Percentiles rank a stretch among this genome's conserved stretches.
phyloP scores from a whole-genome alignment of 345 rosid genomes.

The Eucalyptus pauciflora region DNA sequence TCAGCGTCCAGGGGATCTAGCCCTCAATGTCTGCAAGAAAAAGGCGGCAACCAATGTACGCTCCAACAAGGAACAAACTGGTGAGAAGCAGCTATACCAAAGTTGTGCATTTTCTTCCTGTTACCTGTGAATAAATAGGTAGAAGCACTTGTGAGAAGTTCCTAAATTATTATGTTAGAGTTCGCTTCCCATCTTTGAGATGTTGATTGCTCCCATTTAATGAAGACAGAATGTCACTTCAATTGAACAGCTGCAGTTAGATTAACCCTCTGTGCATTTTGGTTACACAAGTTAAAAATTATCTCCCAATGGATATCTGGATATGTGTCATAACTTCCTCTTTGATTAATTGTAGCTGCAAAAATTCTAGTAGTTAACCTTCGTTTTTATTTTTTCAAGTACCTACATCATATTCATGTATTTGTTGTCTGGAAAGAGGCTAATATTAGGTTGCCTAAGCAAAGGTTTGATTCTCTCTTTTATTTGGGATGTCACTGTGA shows the following conservation, averaged over 20 bases:
- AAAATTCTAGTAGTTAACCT: not conserved
- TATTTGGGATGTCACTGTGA: not conserved
- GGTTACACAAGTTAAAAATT: not conserved
- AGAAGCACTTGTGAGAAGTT: not conserved
- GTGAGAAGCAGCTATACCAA: slow-evolving; percentile 13
- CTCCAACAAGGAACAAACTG: slow-evolving; percentile 86
- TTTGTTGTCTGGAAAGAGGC: not conserved
- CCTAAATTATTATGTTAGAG: not conserved
- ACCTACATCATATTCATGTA: not conserved
- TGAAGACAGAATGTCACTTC: not conserved
- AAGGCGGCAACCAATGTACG: slow-evolving; percentile 92
- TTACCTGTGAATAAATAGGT: not conserved
- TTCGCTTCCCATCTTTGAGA: not conserved
- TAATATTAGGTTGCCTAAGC: not conserved
- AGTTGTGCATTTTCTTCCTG: not conserved
- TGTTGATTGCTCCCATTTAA: not conserved
- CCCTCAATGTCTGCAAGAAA: slow-evolving; percentile 87
- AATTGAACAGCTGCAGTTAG: not conserved
- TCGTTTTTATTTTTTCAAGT: not conserved
- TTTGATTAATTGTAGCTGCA: not conserved
- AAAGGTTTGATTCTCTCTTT: not conserved
- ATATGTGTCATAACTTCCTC: not conserved
- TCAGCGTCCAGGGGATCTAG: slow-evolving; percentile 82
- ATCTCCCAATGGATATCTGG: not conserved
- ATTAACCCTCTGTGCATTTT: not conserved